Conservation (phyloP, 257 asterid genomes). For the Solanum dulcamara region DNA sequence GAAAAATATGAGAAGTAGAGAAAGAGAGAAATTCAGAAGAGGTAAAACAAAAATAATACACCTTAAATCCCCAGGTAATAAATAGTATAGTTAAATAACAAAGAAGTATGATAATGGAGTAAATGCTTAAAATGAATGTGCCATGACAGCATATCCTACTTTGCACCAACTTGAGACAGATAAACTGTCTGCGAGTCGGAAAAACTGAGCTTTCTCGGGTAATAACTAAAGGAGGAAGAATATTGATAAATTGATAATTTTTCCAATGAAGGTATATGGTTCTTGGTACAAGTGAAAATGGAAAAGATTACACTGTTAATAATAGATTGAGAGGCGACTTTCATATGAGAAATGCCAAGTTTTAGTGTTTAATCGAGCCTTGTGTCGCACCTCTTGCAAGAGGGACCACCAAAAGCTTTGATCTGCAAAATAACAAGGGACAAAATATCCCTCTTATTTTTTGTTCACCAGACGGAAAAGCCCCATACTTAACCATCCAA, state of each 20-base stretch:
- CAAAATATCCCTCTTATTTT: not conserved
- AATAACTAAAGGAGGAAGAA: not conserved
- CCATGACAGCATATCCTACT: not conserved
- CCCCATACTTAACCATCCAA: not conserved
- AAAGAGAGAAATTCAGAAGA: not conserved
- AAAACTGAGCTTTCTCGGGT: not conserved
- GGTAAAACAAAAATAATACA: not conserved
- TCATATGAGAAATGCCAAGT: too few species aligned
- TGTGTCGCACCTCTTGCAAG: too few species aligned
- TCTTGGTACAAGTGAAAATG: not conserved
- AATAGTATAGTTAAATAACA: not conserved
- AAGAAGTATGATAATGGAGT: not conserved
- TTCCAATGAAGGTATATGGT: not conserved
- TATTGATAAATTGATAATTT: not conserved
- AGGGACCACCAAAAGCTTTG: too few species aligned
- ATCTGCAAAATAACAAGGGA: not conserved
- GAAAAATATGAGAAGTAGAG: not conserved
- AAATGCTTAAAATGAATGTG: not conserved
- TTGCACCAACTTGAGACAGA: not conserved
- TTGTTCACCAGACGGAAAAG: not conserved
- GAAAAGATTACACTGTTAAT: not conserved
- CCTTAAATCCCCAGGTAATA: not conserved
- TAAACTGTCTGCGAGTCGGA: not conserved
- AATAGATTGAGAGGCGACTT: too few species aligned
- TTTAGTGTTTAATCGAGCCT: too few species aligned